These are phyloP conservation scores for Suillus variegatus DNA, from an alignment of 768 basidiomycete species.

Conservation along the genomic window DNA sequence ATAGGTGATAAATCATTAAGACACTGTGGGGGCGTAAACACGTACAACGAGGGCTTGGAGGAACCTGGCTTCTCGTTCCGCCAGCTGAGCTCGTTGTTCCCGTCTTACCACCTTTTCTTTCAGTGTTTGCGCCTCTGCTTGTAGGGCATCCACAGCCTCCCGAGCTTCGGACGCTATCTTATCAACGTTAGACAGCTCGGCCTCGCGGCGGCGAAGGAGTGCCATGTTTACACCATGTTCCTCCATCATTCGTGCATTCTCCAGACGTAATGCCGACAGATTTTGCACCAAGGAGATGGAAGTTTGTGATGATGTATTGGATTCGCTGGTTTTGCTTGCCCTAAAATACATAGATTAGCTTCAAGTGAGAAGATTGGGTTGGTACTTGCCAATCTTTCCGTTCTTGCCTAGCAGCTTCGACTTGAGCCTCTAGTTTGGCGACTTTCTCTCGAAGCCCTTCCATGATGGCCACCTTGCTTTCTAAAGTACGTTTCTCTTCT, in stretches of 20 bases:
- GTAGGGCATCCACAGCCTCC: constrained; percentile 32
- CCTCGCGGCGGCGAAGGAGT: constrained; percentile 52
- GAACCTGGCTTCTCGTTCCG: constrained; percentile 67
- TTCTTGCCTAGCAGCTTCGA: constrained; percentile 60
- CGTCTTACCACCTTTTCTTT: constrained; percentile 40
- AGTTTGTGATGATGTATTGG: constrained; percentile 42
- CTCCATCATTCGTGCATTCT: constrained; percentile 65
- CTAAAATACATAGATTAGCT: constrained; percentile 25
- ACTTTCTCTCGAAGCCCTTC: constrained; percentile 60
- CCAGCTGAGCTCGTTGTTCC: constrained; percentile 41
- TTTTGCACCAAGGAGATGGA: constrained; percentile 58
- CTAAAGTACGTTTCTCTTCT: constrained; percentile 71
- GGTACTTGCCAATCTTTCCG: constrained; percentile 56
- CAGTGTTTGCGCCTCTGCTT: constrained; percentile 38
- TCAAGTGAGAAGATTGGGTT: constrained; percentile 1
- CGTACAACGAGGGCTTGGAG: constrained; percentile 66
- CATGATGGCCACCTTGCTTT: constrained; percentile 48
- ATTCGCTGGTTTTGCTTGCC: constrained; percentile 37
- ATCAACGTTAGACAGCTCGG: constrained; percentile 46
- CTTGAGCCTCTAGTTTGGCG: constrained; percentile 60
- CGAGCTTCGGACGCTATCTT: constrained; percentile 38
- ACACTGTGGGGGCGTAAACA: constrained; percentile 9
- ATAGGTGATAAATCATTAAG: not conserved
- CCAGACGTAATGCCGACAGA: constrained; percentile 59
- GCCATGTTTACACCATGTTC: constrained; percentile 63